phyloP scores from a whole-genome alignment of 2,329 filamentous ascomycete genomes.

The Chalaropsis thielavioides region DNA sequence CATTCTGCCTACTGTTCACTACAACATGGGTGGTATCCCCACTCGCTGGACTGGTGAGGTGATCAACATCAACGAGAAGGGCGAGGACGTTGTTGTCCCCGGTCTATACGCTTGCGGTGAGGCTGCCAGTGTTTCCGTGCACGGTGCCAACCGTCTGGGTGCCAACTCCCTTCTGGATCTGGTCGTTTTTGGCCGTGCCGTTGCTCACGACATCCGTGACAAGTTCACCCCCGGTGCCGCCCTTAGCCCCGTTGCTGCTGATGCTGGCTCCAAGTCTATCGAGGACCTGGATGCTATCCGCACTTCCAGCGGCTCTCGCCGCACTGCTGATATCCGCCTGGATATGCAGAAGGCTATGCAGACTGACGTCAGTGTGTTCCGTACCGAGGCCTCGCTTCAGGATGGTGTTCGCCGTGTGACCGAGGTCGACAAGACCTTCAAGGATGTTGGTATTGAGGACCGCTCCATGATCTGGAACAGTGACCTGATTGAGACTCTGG shows the following conservation, averaged over 20 bases:
- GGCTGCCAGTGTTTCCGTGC: conserved; percentile 92
- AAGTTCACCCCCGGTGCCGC: conserved; percentile 74
- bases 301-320: conserved; percentile 70
- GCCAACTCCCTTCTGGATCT: conserved; percentile 97
- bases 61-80: conserved; percentile 68
- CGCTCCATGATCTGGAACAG: conserved; percentile 99
- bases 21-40: conserved; percentile 99
- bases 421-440: conserved; percentile 67
- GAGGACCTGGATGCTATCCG: conserved; percentile 72
- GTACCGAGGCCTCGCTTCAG: conserved; percentile 83
- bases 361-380: conserved; percentile 90
- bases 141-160: conserved; percentile 93
- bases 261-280: conserved; percentile 81
- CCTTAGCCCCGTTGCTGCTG: conserved; percentile 64
- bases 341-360: conserved; percentile 99
- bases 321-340: conserved; percentile 73
- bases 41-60: conserved; percentile 97
- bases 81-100: conserved; percentile 84
- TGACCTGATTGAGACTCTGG: conserved; percentile 88
- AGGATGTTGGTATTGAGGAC: conserved; percentile 86
- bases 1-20: conserved; percentile 91
- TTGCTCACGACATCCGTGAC: conserved; percentile 92
- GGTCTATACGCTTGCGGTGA: conserved; percentile 95
- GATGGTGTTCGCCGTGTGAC: conserved; percentile 82
- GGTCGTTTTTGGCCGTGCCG: conserved; percentile 93